phyloP scores from a whole-genome alignment of 148 eudicot genomes.

The Polygonum maritimum region DNA sequence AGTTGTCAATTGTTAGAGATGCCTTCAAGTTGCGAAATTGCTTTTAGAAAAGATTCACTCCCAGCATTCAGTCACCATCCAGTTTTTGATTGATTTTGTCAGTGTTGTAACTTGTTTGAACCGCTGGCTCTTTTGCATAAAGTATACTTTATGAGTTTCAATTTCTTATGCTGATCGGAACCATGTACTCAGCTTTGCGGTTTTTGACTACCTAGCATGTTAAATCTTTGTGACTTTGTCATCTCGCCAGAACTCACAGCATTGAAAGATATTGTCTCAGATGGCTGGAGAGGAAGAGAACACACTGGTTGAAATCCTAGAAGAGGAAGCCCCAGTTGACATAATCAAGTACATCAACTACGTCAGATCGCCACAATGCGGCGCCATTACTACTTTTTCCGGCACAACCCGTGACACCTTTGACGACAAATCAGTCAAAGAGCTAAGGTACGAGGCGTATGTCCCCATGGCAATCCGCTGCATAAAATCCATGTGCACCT shows the following conservation, averaged over 20 bases:
- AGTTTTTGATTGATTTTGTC: background rate
- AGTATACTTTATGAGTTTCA: background rate
- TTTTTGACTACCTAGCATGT: too few species aligned
- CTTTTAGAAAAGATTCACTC: background rate
- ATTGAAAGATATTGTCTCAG: background rate
- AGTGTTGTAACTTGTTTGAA: background rate
- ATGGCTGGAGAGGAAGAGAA: conserved; percentile 51
- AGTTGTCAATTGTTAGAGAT: background rate
- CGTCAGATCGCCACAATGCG: conserved; percentile 65
- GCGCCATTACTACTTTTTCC: conserved; percentile 78
- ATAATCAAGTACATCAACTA: conserved; percentile 61
- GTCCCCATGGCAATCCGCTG: conserved; percentile 82
- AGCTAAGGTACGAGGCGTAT: conserved; percentile 89
- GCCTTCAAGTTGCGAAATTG: background rate
- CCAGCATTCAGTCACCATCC: background rate
- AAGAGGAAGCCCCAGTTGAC: conserved; percentile 58
- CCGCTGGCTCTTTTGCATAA: background rate
- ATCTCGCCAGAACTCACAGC: background rate
- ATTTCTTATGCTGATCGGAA: background rate
- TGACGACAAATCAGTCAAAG: conserved; percentile 59
- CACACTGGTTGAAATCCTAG: conserved; percentile 59
- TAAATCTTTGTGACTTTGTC: too few species aligned
- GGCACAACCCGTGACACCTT: conserved; percentile 90
- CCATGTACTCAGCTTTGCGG: too few species aligned
- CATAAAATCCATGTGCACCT: conserved; percentile 54